Conservation (phyloP, 805 yeast genomes). For the Barnettozyma californica region DNA sequence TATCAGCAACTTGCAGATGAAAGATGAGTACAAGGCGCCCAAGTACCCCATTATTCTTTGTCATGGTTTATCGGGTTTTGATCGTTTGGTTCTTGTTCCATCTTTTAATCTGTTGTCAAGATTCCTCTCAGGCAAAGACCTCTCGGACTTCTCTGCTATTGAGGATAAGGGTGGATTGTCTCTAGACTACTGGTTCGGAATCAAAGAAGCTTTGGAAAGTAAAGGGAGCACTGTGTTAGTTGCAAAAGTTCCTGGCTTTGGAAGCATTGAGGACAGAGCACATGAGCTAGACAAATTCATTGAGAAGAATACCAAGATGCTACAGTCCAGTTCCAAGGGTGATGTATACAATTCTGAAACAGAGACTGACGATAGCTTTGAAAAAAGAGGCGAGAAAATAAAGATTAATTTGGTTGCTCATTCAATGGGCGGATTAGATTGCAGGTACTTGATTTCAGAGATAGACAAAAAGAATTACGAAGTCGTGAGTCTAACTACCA, state of each 20-base stretch:
- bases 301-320: conserved; percentile 18
- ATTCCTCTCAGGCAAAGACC: conserved; percentile 12
- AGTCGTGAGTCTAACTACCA: conserved; percentile 73
- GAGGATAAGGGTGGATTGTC: conserved; percentile 32
- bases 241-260: conserved; percentile 81
- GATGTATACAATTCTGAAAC: conserved; percentile 23
- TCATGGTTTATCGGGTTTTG: conserved; percentile 87
- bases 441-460: conserved; percentile 65
- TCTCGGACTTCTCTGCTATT: conserved; percentile 13
- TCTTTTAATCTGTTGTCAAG: conserved; percentile 29
- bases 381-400: conserved; percentile 28
- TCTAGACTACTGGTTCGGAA: conserved; percentile 80
- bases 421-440: conserved; percentile 92
- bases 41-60: conserved; percentile 73
- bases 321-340: conserved; percentile 18
- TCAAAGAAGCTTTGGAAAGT: conserved; percentile 50
- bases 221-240: conserved; percentile 66
- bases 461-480: conserved; percentile 41
- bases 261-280: conserved; percentile 68
- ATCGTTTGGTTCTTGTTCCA: conserved; percentile 43
- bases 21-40: conserved; percentile 49
- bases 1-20: conserved; percentile 16
- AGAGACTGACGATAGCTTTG: conserved; percentile 7
- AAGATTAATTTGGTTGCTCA: conserved; percentile 78
- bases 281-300: conserved; percentile 47